A percentile compares a stretch with the other conserved stretches of the same genome.
Conservation (phyloP, 768 basidiomycete species). For the Candolleomyces efflorescens region DNA sequence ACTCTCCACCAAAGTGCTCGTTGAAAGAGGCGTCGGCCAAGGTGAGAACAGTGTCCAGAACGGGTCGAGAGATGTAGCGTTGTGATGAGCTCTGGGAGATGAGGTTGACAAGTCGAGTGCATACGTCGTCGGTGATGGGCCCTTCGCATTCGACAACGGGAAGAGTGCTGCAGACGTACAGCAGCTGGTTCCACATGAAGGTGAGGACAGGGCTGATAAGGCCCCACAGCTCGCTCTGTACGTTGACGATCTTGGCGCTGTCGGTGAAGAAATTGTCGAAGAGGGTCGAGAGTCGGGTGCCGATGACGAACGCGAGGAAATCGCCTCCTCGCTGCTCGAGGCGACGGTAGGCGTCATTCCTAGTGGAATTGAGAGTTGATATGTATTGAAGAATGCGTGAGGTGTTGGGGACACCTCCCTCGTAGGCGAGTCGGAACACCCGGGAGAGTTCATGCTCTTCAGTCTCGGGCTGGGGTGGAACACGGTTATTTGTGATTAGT, state of each 20-base stretch:
- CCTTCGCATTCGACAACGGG: not conserved
- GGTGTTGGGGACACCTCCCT: not conserved
- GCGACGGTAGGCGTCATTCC: not conserved
- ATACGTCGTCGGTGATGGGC: not conserved
- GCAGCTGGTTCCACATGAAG: not conserved
- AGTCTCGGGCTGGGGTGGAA: not conserved
- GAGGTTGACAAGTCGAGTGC: not conserved
- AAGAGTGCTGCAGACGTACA: not conserved
- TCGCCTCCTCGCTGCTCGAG: not conserved
- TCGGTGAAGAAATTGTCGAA: not conserved
- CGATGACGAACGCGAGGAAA: not conserved
- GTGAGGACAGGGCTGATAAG: not conserved
- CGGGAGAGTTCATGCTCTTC: not conserved
- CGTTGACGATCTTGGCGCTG: not conserved
- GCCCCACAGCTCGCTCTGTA: not conserved
- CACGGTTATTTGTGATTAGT: not conserved
- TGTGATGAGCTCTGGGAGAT: not conserved
- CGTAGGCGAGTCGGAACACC: not conserved
- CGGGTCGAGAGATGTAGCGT: not conserved
- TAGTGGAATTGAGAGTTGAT: not conserved
- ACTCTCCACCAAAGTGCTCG: not conserved
- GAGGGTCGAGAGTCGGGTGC: not conserved
- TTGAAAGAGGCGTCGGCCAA: not conserved
- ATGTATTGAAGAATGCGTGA: not conserved
- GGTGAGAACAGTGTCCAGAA: not conserved